These are phyloP conservation scores for Pascua guehoae DNA, from an alignment of 1,284 basidiomycete genomes.

Conservation along the genomic window DNA sequence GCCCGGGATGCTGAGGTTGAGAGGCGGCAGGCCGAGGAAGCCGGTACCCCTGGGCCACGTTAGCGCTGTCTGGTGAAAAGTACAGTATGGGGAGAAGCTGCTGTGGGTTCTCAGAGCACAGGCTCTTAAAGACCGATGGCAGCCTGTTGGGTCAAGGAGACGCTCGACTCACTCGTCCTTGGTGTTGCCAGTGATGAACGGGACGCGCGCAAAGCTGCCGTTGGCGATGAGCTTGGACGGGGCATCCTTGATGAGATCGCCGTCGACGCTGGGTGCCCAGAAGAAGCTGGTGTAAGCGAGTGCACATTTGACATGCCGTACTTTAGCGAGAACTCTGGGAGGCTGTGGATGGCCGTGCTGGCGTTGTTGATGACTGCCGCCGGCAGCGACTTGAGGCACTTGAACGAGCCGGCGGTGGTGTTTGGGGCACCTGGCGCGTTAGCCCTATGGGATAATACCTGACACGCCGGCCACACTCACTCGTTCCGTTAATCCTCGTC, in stretches of 20 bases:
- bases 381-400: constrained; percentile 36
- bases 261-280: constrained; percentile 19
- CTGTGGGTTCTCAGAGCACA: too few relatives aligned
- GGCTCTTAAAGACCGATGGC: too few relatives aligned
- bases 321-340: neutral
- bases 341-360: neutral
- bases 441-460: too few relatives aligned
- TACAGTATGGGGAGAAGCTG: too few relatives aligned
- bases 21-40: constrained; percentile 9
- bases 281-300: neutral
- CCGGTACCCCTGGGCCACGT: constrained; percentile 8
- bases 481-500: too few relatives aligned
- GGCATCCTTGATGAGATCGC: constrained; percentile 18
- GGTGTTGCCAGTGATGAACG: constrained; percentile 28
- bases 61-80: neutral
- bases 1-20: neutral
- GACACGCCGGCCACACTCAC: too few relatives aligned
- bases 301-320: neutral
- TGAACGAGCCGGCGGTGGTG: constrained; percentile 15
- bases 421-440: too few relatives aligned
- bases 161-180: constrained; percentile 13
- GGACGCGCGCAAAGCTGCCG: constrained; percentile 20
- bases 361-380: constrained; percentile 32
- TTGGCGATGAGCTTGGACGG: constrained; percentile 16
- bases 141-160: too few relatives aligned